phyloP scores from a whole-genome alignment of 2,329 filamentous ascomycete genomes.

The Ambrosiella beaveri region DNA sequence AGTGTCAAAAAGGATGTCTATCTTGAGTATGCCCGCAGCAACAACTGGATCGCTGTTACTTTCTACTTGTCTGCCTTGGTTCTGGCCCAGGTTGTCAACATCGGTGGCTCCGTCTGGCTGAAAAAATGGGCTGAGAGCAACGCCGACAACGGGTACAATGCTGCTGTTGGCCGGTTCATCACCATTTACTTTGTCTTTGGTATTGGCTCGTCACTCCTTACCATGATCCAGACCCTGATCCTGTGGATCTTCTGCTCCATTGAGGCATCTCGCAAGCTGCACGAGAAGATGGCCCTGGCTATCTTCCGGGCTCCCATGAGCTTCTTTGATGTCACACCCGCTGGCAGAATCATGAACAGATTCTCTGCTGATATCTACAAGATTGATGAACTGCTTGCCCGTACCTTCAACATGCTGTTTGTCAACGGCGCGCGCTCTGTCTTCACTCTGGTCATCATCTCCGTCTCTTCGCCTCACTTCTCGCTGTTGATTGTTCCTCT shows the following conservation, averaged over 20 bases:
- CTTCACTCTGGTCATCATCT: constrained; percentile 80
- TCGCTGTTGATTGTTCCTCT: constrained; percentile 66
- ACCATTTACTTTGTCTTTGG: constrained; percentile 93
- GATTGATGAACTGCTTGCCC: constrained; percentile 82
- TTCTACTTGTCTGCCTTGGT: constrained; percentile 66
- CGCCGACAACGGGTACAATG: constrained; percentile 47
- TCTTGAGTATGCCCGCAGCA: constrained; percentile 82
- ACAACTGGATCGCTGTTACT: constrained; percentile 67
- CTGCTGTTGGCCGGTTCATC: constrained; percentile 72
- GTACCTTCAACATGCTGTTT: constrained; percentile 95
- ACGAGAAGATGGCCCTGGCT: constrained; percentile 91
- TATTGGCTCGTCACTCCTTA: constrained; percentile 66
- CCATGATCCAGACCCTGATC: constrained; percentile 82
- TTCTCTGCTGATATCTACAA: constrained; percentile 76
- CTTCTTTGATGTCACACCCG: constrained; percentile 94
- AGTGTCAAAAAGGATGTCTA: constrained; percentile 98
- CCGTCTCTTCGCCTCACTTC: constrained; percentile 64
- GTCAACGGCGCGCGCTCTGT: constrained; percentile 55
- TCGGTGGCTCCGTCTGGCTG: constrained; percentile 80
- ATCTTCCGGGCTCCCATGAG: constrained; percentile 98
- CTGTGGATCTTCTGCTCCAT: constrained; percentile 99
- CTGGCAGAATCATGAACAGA: constrained; percentile 88
- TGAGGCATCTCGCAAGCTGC: constrained; percentile 89
- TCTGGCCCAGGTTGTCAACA: constrained; percentile 62
- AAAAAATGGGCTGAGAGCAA: constrained; percentile 84